Evolutionary conservation across 345 rosid genomes (phyloP).

Genomic region (Ceriops tagal): DNA sequence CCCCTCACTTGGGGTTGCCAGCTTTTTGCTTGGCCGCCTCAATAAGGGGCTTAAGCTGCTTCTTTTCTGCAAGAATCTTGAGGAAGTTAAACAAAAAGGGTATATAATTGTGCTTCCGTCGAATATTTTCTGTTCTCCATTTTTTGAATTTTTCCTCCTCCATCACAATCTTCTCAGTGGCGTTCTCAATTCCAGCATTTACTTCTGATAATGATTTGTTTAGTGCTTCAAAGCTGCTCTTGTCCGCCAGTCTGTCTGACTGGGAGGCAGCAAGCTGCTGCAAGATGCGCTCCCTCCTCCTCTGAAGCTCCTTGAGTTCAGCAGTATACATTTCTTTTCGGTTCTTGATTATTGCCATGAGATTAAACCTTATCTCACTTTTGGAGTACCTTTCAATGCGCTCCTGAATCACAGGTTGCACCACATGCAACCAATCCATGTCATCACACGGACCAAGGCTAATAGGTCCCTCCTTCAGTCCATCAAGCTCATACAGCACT

Average conservation of each 20-base stretch:
- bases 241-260: constrained; percentile 50
- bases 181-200: constrained; percentile 68
- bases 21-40: constrained; percentile 97
- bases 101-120: constrained; percentile 96
- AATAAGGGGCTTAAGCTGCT: constrained; percentile 93
- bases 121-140: constrained; percentile 91
- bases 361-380: constrained; percentile 94
- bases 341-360: constrained; percentile 88
- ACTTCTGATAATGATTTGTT: constrained; percentile 65
- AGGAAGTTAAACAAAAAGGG: constrained; percentile 95
- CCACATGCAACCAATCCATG: constrained; percentile 79
- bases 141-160: constrained; percentile 96
- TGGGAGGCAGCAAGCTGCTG: constrained; percentile 60
- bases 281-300: constrained; percentile 69
- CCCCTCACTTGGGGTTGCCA: constrained; percentile 24
- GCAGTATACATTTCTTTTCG: constrained; percentile 79
- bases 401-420: constrained; percentile 96
- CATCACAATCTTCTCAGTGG: constrained; percentile 74
- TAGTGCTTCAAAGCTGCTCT: constrained; percentile 45
- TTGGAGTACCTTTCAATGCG: constrained; percentile 83
- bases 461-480: constrained; percentile 92
- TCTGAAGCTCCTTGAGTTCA: constrained; percentile 86
- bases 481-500: constrained; percentile 91
- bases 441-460: constrained; percentile 79
- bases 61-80: constrained; percentile 96